Conservation (phyloP, 139 green algal genomes). For the Picochlorum costavermella region DNA sequence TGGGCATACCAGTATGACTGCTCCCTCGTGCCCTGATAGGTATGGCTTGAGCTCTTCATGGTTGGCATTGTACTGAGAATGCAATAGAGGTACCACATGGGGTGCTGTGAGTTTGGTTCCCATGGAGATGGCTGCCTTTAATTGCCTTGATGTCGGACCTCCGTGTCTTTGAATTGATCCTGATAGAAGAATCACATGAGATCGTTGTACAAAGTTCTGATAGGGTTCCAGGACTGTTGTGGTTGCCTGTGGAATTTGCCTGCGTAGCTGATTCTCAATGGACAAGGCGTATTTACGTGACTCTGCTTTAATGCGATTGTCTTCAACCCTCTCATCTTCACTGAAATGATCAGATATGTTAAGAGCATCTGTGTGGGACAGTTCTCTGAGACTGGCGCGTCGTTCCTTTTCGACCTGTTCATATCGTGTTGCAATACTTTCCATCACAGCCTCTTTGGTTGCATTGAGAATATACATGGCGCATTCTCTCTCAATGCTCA, state of each 20-base stretch:
- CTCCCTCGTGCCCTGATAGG: background rate
- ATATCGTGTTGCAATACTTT: too few relatives aligned
- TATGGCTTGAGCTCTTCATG: background rate
- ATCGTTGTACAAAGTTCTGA: background rate
- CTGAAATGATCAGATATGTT: too few relatives aligned
- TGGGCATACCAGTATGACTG: background rate
- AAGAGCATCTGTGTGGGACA: too few relatives aligned
- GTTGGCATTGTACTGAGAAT: background rate
- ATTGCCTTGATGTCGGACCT: background rate
- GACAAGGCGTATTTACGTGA: background rate
- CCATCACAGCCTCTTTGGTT: too few relatives aligned
- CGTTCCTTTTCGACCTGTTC: too few relatives aligned
- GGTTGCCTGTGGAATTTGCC: background rate
- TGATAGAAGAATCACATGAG: background rate
- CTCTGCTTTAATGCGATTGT: background rate
- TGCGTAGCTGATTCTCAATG: background rate
- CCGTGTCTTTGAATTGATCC: background rate
- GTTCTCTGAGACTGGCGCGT: too few relatives aligned
- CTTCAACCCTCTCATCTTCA: too few relatives aligned
- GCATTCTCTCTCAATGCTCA: background rate
- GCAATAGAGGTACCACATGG: background rate
- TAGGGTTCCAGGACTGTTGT: conserved; percentile 1
- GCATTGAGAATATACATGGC: background rate
- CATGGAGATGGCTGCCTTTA: background rate
- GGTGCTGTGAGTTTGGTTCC: background rate